Percentiles rank a stretch among this genome's conserved stretches.
phyloP scores from a whole-genome alignment of 2,329 filamentous ascomycete species.

The Claviceps citrina region DNA sequence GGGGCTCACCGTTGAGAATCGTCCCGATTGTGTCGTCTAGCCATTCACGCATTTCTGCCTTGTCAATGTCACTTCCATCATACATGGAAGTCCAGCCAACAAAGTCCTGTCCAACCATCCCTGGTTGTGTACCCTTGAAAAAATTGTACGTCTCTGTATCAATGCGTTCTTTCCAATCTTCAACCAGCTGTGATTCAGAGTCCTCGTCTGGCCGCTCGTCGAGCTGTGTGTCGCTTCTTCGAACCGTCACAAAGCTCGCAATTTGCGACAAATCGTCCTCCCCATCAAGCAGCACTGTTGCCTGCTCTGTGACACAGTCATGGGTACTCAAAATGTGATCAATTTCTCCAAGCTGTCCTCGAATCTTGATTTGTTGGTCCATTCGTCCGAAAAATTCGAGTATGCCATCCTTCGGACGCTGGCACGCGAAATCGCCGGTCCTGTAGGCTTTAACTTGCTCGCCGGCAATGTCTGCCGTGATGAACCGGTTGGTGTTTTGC shows the following conservation, averaged over 20 bases:
- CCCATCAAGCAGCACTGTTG: slow-evolving; percentile 5
- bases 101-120: slow-evolving; percentile 14
- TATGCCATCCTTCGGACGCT: slow-evolving; percentile 9
- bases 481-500: slow-evolving; percentile 8
- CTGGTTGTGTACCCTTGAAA: background rate
- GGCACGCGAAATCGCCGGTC: slow-evolving; percentile 15
- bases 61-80: slow-evolving; percentile 13
- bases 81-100: slow-evolving; percentile 19
- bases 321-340: slow-evolving; percentile 11
- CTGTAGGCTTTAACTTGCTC: slow-evolving; percentile 9
- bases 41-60: slow-evolving; percentile 18
- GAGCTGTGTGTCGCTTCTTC: background rate
- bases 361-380: slow-evolving; percentile 16
- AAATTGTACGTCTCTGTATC: background rate
- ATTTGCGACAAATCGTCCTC: slow-evolving; percentile 4
- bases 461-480: slow-evolving; percentile 5
- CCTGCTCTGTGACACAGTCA: slow-evolving; percentile 9
- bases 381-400: slow-evolving; percentile 16
- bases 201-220: background rate
- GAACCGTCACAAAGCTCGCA: slow-evolving; percentile 7
- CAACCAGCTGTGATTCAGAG: background rate
- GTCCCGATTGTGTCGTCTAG: slow-evolving; percentile 15
- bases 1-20: slow-evolving; percentile 7
- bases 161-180: background rate
- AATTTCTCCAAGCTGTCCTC: slow-evolving; percentile 16